phyloP scores from a whole-genome alignment of 371 early-diverging fungal genomes.

The Mortierella sp. region DNA sequence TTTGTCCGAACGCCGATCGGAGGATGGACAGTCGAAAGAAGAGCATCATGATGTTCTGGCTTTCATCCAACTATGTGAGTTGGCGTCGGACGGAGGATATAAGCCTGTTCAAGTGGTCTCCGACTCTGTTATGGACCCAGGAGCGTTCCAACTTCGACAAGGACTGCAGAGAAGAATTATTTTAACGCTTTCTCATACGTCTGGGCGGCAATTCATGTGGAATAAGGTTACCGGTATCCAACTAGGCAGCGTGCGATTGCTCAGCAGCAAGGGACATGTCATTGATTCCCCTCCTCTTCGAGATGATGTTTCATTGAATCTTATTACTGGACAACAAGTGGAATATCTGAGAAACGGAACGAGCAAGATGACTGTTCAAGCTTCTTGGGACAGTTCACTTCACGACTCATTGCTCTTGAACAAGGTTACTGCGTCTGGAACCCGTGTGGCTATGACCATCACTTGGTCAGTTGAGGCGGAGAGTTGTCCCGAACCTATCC shows the following conservation, averaged over 20 bases:
- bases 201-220: conserved; percentile 83
- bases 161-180: conserved; percentile 88
- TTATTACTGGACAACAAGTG: conserved; percentile 63
- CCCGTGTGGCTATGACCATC: conserved; percentile 69
- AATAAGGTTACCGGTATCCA: conserved; percentile 65
- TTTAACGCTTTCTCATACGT: conserved; percentile 79
- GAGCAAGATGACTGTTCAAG: conserved; percentile 68
- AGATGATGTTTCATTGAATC: conserved; percentile 65
- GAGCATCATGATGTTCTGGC: conserved; percentile 81
- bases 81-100: conserved; percentile 79
- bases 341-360: conserved; percentile 74
- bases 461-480: conserved; percentile 74
- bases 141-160: conserved; percentile 83
- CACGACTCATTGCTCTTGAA: conserved; percentile 85
- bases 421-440: conserved; percentile 71
- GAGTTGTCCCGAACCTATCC: conserved; percentile 69
- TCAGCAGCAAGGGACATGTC: conserved; percentile 79
- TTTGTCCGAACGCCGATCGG: conserved; percentile 66
- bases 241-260: conserved; percentile 74
- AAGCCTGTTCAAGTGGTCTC: conserved; percentile 78
- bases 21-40: conserved; percentile 79
- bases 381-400: conserved; percentile 89
- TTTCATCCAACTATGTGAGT: conserved; percentile 79
- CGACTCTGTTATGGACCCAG: conserved; percentile 66
- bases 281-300: conserved; percentile 63